Evolutionary conservation across 78 protist genomes (phyloP), one percentile per base, ranked within the genome.

Genomic region (Tieghemostelium lacteum): DNA sequence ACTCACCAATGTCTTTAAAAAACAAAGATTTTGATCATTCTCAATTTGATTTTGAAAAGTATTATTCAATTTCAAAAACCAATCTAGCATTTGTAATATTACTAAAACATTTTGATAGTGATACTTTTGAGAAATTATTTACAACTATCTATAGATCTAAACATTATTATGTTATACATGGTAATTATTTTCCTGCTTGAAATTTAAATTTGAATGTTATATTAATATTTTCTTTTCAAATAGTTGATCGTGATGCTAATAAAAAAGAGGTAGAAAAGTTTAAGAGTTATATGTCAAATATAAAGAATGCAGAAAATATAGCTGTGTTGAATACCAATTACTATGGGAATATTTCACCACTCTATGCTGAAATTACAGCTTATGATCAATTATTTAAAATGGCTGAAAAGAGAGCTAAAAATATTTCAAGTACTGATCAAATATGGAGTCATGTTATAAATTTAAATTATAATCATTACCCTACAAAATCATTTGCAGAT

Each of bases 391-490:
- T 83, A 22, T 45, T 83, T 16, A 71, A 83, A n/a, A 83, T 83
- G 91, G 73, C 65, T 10, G 10, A 24, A 16, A 37, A 75, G 16
- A 60, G 86, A 63, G 52, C 45, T 6, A 7, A 19, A n/a, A 20
- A 17, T 1, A 52, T 19, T 2, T 16, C 31, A 10, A 19, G 24
- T 20, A 16, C 45, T 31, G 22, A 63, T 33, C 33, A 50, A 20
- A 28, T 5, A 33, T 83, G 64, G 71, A 36, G 73, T 2, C 91
- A 83, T 69, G 91, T 83, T 1, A 83, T 83, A 2, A 83, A 83
- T 42, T 61, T 83, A 14, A 58, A 63, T 58, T 20, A 42, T 4
- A 83, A 83, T 83, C 78, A 83, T 58, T 58, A 69, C 33, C 91
- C 91, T 55, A 54, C 50, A 1, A 52, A 58, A 24, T n/a, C 66